Conservation (phyloP, 2,329 filamentous ascomycete genomes). For the Clonostachys sp. region DNA sequence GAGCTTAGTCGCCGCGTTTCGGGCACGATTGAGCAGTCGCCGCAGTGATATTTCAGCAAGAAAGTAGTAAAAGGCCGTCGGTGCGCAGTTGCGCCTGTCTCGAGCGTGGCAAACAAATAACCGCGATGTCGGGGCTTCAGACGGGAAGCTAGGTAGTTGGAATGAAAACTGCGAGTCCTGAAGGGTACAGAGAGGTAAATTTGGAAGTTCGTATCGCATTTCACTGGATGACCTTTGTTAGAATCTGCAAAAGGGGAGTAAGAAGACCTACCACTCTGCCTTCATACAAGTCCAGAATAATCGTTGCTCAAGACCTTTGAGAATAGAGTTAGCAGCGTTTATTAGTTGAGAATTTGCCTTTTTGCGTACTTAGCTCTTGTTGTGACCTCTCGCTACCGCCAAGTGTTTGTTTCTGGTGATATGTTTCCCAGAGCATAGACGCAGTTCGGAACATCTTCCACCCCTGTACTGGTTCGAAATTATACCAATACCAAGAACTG, state of each 20-base stretch:
- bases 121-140: too few species aligned
- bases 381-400: conserved; percentile 2
- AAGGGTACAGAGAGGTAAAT: conserved; percentile 6
- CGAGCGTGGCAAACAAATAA: background rate
- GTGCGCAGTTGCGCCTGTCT: background rate
- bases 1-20: conserved; percentile 16
- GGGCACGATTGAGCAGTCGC: conserved; percentile 59
- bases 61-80: conserved; percentile 46
- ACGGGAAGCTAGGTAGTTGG: conserved; percentile 6
- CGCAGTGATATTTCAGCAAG: conserved; percentile 71
- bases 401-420: conserved; percentile 6
- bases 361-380: conserved; percentile 5
- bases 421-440: conserved; percentile 7
- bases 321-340: background rate
- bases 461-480: conserved; percentile 7
- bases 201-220: conserved; percentile 7
- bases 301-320: conserved; percentile 6
- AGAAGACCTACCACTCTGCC: conserved; percentile 4
- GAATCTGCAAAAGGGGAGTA: background rate
- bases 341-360: too few species aligned
- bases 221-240: conserved; percentile 1
- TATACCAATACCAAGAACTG: conserved; percentile 4
- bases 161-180: conserved; percentile 7
- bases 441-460: conserved; percentile 8
- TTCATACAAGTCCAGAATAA: conserved; percentile 8